These are phyloP conservation scores for Talaromyces thailandensis DNA, from an alignment of 495 filamentous ascomycete species.

Conservation along the genomic window DNA sequence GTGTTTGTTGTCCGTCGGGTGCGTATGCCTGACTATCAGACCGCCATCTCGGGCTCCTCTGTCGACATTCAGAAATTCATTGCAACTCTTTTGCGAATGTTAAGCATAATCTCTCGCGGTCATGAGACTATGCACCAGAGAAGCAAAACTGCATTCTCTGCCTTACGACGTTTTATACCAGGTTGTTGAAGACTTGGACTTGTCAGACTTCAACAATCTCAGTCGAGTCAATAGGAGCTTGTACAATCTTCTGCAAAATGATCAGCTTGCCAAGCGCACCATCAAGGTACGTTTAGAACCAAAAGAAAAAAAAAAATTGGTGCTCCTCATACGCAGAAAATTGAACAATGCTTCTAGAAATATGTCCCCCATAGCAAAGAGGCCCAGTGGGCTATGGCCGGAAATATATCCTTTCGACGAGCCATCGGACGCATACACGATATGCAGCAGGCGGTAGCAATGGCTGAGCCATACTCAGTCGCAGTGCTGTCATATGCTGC, in stretches of 20 bases:
- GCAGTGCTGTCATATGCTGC: slow-evolving; percentile 50
- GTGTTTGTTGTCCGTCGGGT: background rate
- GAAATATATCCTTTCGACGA: slow-evolving; percentile 38
- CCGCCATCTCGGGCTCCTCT: background rate
- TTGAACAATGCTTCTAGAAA: slow-evolving; percentile 26
- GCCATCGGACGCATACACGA: slow-evolving; percentile 53
- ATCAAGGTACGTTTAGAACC: slow-evolving; percentile 41
- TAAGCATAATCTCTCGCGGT: background rate
- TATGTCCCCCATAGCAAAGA: slow-evolving; percentile 50
- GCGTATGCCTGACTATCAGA: background rate
- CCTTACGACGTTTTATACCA: slow-evolving; percentile 59
- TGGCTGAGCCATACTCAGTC: slow-evolving; percentile 52
- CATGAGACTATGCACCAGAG: slow-evolving; percentile 13
- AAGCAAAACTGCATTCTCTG: slow-evolving; percentile 27
- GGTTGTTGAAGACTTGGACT: slow-evolving; percentile 37
- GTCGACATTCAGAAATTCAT: background rate
- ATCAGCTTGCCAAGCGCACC: slow-evolving; percentile 50
- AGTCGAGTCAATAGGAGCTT: slow-evolving; percentile 45
- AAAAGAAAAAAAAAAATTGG: background rate
- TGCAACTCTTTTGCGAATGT: background rate
- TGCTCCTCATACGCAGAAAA: background rate
- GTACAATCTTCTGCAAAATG: slow-evolving; percentile 43
- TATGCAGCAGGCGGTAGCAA: slow-evolving; percentile 52
- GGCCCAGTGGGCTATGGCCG: slow-evolving; percentile 37
- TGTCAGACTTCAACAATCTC: slow-evolving; percentile 32